These are phyloP conservation scores for Dissophora ornata DNA, from an alignment of 192 early-diverging fungal species.

Conservation along the genomic window DNA sequence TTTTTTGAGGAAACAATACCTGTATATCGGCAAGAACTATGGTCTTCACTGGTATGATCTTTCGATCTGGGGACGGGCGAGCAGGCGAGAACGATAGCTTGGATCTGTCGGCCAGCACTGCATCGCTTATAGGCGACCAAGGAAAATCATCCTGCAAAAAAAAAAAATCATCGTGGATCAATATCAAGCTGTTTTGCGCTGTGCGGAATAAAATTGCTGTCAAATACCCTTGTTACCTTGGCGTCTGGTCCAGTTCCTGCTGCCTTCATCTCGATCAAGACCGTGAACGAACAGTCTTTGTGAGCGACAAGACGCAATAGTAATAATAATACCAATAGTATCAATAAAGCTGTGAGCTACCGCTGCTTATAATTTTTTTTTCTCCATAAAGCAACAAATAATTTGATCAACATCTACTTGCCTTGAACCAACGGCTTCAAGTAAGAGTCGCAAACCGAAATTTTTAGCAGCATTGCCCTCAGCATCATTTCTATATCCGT, in stretches of 20 bases:
- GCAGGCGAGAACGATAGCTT: constrained; percentile 14
- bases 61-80: constrained; percentile 2
- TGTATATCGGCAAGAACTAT: constrained; percentile 35
- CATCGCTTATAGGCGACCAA: constrained; percentile 32
- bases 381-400: background rate
- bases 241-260: constrained; percentile 13
- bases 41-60: constrained; percentile 49
- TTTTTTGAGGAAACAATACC: too few species aligned
- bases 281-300: constrained; percentile 38
- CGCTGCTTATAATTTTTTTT: too few species aligned
- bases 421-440: constrained; percentile 17
- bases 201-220: background rate
- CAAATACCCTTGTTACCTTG: constrained; percentile 14
- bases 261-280: constrained; percentile 34
- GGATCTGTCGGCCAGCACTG: background rate
- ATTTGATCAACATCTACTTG: background rate
- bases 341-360: too few species aligned
- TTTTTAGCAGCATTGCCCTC: constrained; percentile 32
- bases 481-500: constrained; percentile 34
- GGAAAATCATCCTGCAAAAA: constrained; percentile 27
- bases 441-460: constrained; percentile 19
- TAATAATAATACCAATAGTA: background rate
- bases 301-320: too few species aligned
- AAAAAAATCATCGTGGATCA: background rate
- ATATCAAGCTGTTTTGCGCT: background rate